phyloP scores from a whole-genome alignment of 1,284 basidiomycete genomes.

The Melampsora larici-populina region DNA sequence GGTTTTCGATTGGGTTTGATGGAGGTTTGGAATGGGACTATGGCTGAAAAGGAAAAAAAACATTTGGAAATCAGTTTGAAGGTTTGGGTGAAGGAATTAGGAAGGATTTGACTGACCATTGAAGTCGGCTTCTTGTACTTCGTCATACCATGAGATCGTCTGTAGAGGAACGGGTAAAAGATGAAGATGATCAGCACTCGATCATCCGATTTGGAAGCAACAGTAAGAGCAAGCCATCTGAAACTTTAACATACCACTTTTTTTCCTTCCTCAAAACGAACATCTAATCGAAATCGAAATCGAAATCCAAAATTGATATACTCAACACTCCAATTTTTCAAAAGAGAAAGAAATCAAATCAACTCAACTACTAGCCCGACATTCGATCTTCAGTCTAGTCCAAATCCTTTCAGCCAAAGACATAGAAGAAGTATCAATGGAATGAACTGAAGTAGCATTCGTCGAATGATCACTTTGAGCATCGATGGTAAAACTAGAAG shows the following conservation, averaged over 20 bases:
- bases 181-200: not conserved
- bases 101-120: not conserved
- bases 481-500: not conserved
- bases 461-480: conserved; percentile 3
- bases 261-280: not conserved
- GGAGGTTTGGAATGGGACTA: not conserved
- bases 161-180: not conserved
- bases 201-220: no score
- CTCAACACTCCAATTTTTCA: no score
- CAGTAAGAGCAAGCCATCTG: no score
- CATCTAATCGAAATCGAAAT: not conserved
- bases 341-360: no score
- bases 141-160: not conserved
- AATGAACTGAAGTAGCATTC: not conserved
- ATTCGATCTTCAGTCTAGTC: not conserved
- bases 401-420: not conserved
- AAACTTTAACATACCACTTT: no score
- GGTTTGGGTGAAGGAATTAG: not conserved
- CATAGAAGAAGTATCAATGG: not conserved
- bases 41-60: not conserved
- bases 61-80: not conserved
- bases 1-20: not conserved
- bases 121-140: not conserved
- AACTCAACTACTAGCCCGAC: not conserved
- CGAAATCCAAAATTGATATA: not conserved